A percentile compares a stretch with the other conserved stretches of the same genome.
Evolutionary conservation across 2,329 filamentous ascomycete species (phyloP).

Genomic region (Akanthomyces muscarius): DNA sequence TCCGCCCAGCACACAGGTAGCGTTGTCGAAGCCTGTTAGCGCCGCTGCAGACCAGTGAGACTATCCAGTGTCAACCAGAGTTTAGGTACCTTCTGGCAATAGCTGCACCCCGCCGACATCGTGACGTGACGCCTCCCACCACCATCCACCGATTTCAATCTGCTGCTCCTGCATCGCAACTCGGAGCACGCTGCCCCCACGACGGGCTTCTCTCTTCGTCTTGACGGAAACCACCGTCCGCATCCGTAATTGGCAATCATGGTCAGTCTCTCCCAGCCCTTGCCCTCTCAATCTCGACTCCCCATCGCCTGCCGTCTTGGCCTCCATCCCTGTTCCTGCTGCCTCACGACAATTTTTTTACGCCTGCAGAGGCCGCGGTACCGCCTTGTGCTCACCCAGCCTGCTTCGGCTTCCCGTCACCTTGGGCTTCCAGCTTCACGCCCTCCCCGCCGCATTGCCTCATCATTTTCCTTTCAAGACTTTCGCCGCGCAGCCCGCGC

Average conservation of each 20-base stretch:
- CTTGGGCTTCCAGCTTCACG: not conserved
- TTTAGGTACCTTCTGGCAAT: not conserved
- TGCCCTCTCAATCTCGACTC: not conserved
- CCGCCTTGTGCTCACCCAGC: constrained; percentile 17
- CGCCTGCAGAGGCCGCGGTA: constrained; percentile 10
- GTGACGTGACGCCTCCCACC: constrained; percentile 16
- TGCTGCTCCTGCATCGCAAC: constrained; percentile 11
- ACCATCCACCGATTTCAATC: constrained; percentile 6
- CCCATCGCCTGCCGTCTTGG: not conserved
- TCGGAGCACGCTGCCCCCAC: constrained; percentile 12
- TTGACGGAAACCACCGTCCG: constrained; percentile 3
- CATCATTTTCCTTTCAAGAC: not conserved
- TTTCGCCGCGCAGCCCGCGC: not conserved
- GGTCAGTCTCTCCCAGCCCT: not conserved
- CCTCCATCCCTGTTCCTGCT: not conserved
- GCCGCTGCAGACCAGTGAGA: not conserved
- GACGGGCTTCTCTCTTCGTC: constrained; percentile 16
- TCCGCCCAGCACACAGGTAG: not conserved
- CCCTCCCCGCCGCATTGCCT: not conserved
- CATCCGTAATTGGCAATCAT: constrained; percentile 15
- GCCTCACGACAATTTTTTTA: constrained; percentile 14
- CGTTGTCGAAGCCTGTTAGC: not conserved
- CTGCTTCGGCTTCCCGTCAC: not conserved
- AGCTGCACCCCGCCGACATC: constrained; percentile 14
- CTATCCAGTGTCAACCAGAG: too few species aligned